These are phyloP conservation scores for Aspergillus eucalypticola DNA, from an alignment of 2,329 filamentous ascomycete species.

Conservation along the genomic window DNA sequence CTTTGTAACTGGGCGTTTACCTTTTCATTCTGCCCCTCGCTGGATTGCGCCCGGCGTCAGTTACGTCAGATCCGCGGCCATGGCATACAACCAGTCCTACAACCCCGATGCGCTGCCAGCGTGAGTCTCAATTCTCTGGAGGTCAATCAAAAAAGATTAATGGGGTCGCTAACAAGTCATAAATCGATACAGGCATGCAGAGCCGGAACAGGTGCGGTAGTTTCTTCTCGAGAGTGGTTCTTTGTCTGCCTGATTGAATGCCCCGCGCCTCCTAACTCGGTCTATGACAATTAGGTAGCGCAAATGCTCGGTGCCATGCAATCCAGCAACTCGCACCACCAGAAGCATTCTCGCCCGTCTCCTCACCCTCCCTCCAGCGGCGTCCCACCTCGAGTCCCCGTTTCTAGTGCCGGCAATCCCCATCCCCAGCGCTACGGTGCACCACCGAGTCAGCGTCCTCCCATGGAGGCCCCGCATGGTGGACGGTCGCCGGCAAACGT, in stretches of 20 bases:
- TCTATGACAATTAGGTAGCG: slow-evolving; percentile 39
- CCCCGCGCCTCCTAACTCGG: slow-evolving; percentile 11
- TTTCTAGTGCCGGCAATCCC: slow-evolving; percentile 25
- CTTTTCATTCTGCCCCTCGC: not conserved
- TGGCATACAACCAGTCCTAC: slow-evolving; percentile 93
- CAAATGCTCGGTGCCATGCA: slow-evolving; percentile 46
- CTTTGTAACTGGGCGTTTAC: not conserved
- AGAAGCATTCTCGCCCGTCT: slow-evolving; percentile 31
- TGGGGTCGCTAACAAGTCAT: slow-evolving; percentile 20
- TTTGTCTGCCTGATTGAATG: slow-evolving; percentile 1
- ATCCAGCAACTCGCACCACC: slow-evolving; percentile 30
- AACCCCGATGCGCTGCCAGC: slow-evolving; percentile 94
- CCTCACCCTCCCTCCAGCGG: slow-evolving; percentile 25
- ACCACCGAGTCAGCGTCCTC: slow-evolving; percentile 17
- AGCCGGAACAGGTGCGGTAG: slow-evolving; percentile 66
- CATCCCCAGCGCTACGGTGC: slow-evolving; percentile 21
- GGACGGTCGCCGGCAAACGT: slow-evolving; percentile 22
- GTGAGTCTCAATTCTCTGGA: slow-evolving; percentile 54
- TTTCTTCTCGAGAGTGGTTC: not conserved
- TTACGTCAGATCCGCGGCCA: slow-evolving; percentile 46
- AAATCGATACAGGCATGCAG: slow-evolving; percentile 61
- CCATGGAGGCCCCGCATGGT: slow-evolving; percentile 15
- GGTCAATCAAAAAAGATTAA: not conserved
- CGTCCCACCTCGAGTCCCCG: slow-evolving; percentile 29
- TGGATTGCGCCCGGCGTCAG: slow-evolving; percentile 10